Evolutionary conservation across 2,329 filamentous ascomycete species (phyloP).

Genomic region (Hypocrella siamensis): DNA sequence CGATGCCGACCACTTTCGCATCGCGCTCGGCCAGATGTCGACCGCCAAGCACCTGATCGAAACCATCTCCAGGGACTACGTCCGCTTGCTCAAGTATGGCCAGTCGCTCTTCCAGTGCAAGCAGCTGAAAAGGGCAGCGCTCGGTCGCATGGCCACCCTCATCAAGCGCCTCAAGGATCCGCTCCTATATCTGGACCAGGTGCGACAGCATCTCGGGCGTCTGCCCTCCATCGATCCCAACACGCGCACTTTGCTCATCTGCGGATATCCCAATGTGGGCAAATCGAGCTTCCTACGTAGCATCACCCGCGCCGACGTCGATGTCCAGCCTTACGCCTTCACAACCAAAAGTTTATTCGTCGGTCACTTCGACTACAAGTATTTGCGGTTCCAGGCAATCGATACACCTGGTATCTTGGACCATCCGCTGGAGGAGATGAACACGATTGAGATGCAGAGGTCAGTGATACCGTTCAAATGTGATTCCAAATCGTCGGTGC

Average conservation of each 20-base stretch:
- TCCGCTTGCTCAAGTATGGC: conserved; percentile 81
- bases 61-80: conserved; percentile 90
- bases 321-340: conserved; percentile 96
- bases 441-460: conserved; percentile 95
- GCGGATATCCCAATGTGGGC: conserved; percentile 93
- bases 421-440: conserved; percentile 97
- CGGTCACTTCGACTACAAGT: conserved; percentile 93
- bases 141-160: conserved; percentile 97
- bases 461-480: conserved; percentile 2
- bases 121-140: conserved; percentile 87
- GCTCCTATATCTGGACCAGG: conserved; percentile 83
- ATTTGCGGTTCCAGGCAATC: conserved; percentile 51
- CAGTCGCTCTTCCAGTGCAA: conserved; percentile 98
- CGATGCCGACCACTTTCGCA: conserved; percentile 94
- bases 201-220: conserved; percentile 87
- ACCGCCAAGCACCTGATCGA: conserved; percentile 95
- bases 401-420: conserved; percentile 98
- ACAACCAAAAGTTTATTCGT: conserved; percentile 96
- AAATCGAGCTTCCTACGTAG: conserved; percentile 93
- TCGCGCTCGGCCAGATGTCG: conserved; percentile 87
- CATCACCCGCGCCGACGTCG: conserved; percentile 86
- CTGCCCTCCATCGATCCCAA: conserved; percentile 97
- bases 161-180: conserved; percentile 91
- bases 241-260: conserved; percentile 87
- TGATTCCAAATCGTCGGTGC: neutral